Evolutionary conservation across 768 basidiomycete genomes (phyloP), one percentile per base, ranked within the genome.

Genomic region (Tephrocybe sp.): DNA sequence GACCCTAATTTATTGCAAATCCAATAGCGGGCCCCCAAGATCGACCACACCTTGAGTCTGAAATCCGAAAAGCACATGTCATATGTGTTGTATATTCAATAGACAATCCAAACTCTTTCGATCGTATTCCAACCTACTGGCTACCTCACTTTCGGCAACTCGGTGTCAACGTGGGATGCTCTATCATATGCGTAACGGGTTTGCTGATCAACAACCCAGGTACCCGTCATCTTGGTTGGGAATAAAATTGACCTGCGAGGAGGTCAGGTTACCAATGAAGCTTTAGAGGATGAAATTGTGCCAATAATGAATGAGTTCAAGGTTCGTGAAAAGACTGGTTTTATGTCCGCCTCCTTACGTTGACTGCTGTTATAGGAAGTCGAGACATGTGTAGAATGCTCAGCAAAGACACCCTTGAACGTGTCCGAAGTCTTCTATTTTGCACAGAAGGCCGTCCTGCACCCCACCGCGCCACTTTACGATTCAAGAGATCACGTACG

Each of bases 301-400:
- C 95, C 95, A 24, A 93, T 99, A 47, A 99, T 98, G 95, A 85
- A 88, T 57, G 95, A 98, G 68, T 99, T 95, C 83, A 99, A 99
- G 82, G 94, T 86, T 61, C 47, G 69, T 60, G 19, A 3, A 10
- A 18, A 21, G 15, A n/a, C 15, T 40, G 10, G 22, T 2, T 45
- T 55, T 25, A 47, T 44, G 39, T 31, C 25, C 30, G 36, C 45
- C 29, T 51, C 37, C n/a, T 45, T 42, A 42, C 54, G 49, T 43
- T 45, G 49, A 29, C 37, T 49, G n/a, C n/a, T n/a, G n/a, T 18
- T 55, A 49, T 57, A 98, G 95, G 94, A 97, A 80, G 94, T 97
- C 46, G 94, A 97, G 64, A 97, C 95, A 34, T 97, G 94, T 61
- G 90, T 98, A 24, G 95, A 98, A 70, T 92, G 91, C 62, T 95